Percentiles rank a stretch among this genome's conserved stretches.
Conservation (phyloP, 768 basidiomycete species). For the Boletus subcaerulescens region DNA sequence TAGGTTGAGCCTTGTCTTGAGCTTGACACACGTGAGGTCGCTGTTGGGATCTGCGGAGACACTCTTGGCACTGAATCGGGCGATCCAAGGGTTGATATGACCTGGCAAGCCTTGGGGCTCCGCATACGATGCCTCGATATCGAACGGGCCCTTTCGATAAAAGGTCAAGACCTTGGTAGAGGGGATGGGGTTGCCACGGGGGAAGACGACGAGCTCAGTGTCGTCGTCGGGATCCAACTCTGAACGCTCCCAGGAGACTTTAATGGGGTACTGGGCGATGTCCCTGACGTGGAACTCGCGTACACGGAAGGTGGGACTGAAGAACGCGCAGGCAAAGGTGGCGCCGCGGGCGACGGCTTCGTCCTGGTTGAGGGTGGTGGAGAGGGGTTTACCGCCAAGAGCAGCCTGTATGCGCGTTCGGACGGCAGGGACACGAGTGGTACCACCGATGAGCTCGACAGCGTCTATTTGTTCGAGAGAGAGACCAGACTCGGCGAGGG, state of each 20-base stretch:
- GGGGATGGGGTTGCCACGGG: conserved; percentile 78
- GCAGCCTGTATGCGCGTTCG: conserved; percentile 81
- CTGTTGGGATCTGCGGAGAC: conserved; percentile 69
- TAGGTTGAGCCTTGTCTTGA: conserved; percentile 84
- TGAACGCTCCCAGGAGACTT: conserved; percentile 79
- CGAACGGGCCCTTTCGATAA: conserved; percentile 86
- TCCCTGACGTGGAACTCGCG: conserved; percentile 92
- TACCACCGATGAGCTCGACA: conserved; percentile 91
- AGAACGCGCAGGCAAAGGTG: conserved; percentile 95
- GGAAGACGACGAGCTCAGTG: conserved; percentile 89
- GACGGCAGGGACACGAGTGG: conserved; percentile 90
- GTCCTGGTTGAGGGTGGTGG: conserved; percentile 94
- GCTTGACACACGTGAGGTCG: conserved; percentile 79
- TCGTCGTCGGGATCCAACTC: conserved; percentile 82
- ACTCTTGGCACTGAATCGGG: conserved; percentile 75
- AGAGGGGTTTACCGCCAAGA: conserved; percentile 81
- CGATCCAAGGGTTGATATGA: conserved; percentile 81
- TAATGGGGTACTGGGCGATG: conserved; percentile 84
- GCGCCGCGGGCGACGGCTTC: conserved; percentile 96
- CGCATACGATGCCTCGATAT: conserved; percentile 82
- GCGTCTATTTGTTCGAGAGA: conserved; percentile 83
- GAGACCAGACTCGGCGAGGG: conserved; percentile 77
- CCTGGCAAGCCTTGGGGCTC: conserved; percentile 72
- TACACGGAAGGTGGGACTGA: conserved; percentile 97
- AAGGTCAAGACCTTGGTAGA: conserved; percentile 96